Evolutionary conservation across 345 rosid genomes (phyloP).

Genomic region (Moricandia arvensis): DNA sequence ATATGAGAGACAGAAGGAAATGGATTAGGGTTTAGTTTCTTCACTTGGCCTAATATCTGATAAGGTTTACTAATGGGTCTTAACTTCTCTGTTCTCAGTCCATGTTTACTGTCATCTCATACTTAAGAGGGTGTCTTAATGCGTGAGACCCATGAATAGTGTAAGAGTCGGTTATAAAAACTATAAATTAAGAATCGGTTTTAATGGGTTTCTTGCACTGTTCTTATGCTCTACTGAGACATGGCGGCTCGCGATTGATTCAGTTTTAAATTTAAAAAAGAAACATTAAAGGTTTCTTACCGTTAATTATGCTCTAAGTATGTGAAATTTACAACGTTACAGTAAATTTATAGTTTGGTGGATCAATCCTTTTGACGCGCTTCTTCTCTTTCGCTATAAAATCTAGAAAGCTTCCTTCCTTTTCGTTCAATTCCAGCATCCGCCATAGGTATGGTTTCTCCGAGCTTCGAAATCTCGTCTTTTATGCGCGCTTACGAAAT

Average conservation of each 20-base stretch:
- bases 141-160: too few relatives aligned
- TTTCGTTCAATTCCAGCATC: not conserved
- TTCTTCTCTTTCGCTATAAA: conserved; percentile 19
- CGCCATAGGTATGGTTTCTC: conserved; percentile 32
- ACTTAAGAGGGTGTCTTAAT: too few relatives aligned
- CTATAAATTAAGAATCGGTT: too few relatives aligned
- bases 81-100: not conserved
- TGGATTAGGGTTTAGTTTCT: conserved; percentile 32
- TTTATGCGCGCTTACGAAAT: too few relatives aligned
- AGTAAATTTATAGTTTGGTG: not conserved
- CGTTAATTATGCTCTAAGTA: too few relatives aligned
- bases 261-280: too few relatives aligned
- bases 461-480: not conserved
- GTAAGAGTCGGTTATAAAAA: too few relatives aligned
- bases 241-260: too few relatives aligned
- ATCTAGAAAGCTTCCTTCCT: conserved; percentile 20
- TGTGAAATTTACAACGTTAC: too few relatives aligned
- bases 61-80: not conserved
- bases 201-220: too few relatives aligned
- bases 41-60: conserved; percentile 2
- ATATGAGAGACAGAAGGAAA: not conserved
- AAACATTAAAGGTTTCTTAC: too few relatives aligned
- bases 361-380: conserved; percentile 10
- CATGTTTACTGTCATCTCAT: not conserved
- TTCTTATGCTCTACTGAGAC: too few relatives aligned